phyloP scores from a whole-genome alignment of 164 flowering plant species.

The Stephania yunnanensis region DNA sequence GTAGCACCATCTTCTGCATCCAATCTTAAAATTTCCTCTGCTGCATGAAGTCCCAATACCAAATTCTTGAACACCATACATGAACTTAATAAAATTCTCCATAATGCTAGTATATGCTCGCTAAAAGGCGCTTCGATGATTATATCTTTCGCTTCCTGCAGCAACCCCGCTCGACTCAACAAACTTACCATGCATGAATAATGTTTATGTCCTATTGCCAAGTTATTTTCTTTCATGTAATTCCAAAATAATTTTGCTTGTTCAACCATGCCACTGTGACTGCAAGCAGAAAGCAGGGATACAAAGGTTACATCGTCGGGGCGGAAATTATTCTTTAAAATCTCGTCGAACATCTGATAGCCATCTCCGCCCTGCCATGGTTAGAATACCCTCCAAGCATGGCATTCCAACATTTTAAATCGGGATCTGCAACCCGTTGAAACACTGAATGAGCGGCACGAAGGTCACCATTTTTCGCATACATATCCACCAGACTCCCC shows the following conservation, averaged over 20 bases:
- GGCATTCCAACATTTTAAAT: conserved; percentile 81
- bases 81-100: conserved; percentile 79
- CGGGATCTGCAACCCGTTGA: conserved; percentile 38
- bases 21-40: conserved; percentile 42
- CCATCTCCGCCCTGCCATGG: conserved; percentile 66
- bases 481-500: conserved; percentile 81
- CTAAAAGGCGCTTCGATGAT: conserved; percentile 43
- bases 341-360: conserved; percentile 44
- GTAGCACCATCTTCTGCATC: conserved; percentile 60
- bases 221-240: conserved; percentile 41
- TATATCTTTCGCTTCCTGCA: conserved; percentile 59
- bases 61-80: conserved; percentile 41
- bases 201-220: conserved; percentile 58
- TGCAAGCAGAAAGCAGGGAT: conserved; percentile 72
- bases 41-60: conserved; percentile 52
- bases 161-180: conserved; percentile 66
- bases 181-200: conserved; percentile 83
- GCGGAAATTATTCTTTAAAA: conserved; percentile 27
- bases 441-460: conserved; percentile 44
- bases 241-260: conserved; percentile 58
- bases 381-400: conserved; percentile 73
- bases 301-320: conserved; percentile 74
- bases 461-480: conserved; percentile 66
- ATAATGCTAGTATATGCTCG: conserved; percentile 33
- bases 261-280: conserved; percentile 58